Evolutionary conservation across 179 eudicot genomes (phyloP), one percentile per base, ranked within the genome.

Genomic region (Amaranthus tricolor): DNA sequence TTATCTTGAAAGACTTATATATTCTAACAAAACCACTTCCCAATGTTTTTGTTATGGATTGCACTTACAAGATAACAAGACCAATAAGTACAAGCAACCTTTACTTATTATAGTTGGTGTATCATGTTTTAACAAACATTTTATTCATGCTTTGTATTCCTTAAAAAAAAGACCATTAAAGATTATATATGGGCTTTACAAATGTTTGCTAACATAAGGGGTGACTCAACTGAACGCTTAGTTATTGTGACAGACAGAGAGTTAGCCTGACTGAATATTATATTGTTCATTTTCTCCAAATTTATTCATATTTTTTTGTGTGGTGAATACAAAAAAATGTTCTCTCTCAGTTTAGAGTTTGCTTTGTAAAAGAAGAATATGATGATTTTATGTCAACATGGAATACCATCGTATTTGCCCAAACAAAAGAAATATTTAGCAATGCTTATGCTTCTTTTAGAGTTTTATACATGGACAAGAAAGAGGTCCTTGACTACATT

Each of bases 111-210:
- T 49, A 9, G 10, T 77, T 70, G 64, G 69, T 11, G 75, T 77
- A 17, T 70, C 62, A 9, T 15, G 70, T 47, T 77, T 61, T 9
- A 77, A 70, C 44, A 54, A 49, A 9, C 63, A 1, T 61, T 77
- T 62, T 70, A 77, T 57, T 61, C 70, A 0, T 53, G 68, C 13
- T 70, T 70, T 62, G 70, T 56, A 60, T 14, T 76, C 63, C 24
- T 15, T 70, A 40, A 77, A 53, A 70, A 69, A 7, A 70, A 62
- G 74, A 67, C 19, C 21, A n/a, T n/a, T n/a, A n/a, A 44, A 60
- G 74, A 62, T 53, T 77, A 77, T 62, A 17, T 77, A 50, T 70
- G 75, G 70, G 74, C 71, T 67, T 67, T 67, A 44, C 7, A 9
- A n/a, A 67, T n/a, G 44, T 48, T 67, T 14, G 19, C 8, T 5